These are phyloP conservation scores for Backusella morwellensis DNA, from an alignment of 192 early-diverging fungal genomes.

Conservation along the genomic window DNA sequence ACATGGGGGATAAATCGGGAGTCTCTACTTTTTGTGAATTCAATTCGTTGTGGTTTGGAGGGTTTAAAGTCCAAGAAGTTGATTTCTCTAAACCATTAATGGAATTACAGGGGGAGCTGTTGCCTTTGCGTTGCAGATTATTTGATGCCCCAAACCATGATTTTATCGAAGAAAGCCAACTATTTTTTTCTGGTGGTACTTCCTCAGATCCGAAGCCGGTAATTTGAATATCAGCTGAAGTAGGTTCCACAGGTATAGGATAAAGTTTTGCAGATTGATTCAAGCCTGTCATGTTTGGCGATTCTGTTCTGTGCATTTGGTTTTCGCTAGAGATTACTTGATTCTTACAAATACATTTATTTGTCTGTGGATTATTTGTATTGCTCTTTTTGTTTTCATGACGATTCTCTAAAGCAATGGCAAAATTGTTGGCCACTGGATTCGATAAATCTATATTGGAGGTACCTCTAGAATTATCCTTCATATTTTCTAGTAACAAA, in stretches of 20 bases:
- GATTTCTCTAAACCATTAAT: background rate
- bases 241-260: conserved; percentile 14
- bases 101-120: no score
- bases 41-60: conserved; percentile 12
- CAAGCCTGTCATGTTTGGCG: background rate
- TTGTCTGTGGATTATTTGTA: background rate
- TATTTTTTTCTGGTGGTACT: conserved; percentile 1
- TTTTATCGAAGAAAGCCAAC: conserved; percentile 27
- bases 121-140: background rate
- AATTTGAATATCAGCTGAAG: background rate
- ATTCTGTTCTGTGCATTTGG: background rate
- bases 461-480: background rate
- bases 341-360: background rate
- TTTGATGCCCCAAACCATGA: conserved; percentile 22
- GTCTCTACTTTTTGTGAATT: background rate
- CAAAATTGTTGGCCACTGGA: background rate
- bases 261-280: background rate
- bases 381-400: background rate
- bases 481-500: conserved; percentile 49
- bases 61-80: background rate
- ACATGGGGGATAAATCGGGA: background rate
- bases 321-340: background rate
- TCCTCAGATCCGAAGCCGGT: background rate
- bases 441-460: background rate
- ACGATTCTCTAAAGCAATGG: background rate